A percentile compares a stretch with the other conserved stretches of the same genome.
phyloP scores from a whole-genome alignment of 768 basidiomycete genomes.

The Xerocomellus chrysenteron region DNA sequence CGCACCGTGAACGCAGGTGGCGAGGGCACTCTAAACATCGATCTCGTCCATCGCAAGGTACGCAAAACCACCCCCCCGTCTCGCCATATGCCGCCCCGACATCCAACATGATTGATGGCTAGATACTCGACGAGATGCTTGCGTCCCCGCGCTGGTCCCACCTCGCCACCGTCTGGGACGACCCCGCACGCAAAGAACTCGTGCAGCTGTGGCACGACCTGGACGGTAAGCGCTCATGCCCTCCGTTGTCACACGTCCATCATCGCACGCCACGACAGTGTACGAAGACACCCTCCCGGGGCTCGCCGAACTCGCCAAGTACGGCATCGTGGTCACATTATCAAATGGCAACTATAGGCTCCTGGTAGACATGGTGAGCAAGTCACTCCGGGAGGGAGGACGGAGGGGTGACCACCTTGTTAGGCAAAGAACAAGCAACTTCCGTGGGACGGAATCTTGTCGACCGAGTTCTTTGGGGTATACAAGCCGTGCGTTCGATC shows the following conservation, averaged over 20 bases:
- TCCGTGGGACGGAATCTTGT: conserved; percentile 65
- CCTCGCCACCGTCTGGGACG: conserved; percentile 46
- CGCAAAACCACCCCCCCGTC: neutral
- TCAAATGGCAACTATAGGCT: conserved; percentile 67
- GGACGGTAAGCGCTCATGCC: conserved; percentile 36
- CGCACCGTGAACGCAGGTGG: conserved; percentile 44
- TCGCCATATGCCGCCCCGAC: too few species aligned
- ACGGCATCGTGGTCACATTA: conserved; percentile 49
- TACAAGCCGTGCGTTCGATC: conserved; percentile 60
- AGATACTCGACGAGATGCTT: conserved; percentile 63
- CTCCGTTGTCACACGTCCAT: neutral
- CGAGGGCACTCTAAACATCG: conserved; percentile 49
- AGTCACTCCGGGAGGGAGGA: neutral
- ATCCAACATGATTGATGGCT: too few species aligned
- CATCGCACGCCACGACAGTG: conserved; percentile 40
- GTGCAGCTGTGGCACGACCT: conserved; percentile 62
- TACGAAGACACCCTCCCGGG: conserved; percentile 57
- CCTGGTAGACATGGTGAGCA: conserved; percentile 56
- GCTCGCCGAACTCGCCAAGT: conserved; percentile 50
- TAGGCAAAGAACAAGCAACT: conserved; percentile 62
- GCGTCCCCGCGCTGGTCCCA: conserved; percentile 47
- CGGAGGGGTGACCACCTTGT: neutral
- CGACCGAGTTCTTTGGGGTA: conserved; percentile 55
- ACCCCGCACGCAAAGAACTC: conserved; percentile 42
- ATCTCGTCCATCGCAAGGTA: conserved; percentile 57